A percentile compares a stretch with the other conserved stretches of the same genome.
These are phyloP conservation scores for Phytophthora brassicae DNA, from an alignment of 352 stramenopile species.

Conservation along the genomic window DNA sequence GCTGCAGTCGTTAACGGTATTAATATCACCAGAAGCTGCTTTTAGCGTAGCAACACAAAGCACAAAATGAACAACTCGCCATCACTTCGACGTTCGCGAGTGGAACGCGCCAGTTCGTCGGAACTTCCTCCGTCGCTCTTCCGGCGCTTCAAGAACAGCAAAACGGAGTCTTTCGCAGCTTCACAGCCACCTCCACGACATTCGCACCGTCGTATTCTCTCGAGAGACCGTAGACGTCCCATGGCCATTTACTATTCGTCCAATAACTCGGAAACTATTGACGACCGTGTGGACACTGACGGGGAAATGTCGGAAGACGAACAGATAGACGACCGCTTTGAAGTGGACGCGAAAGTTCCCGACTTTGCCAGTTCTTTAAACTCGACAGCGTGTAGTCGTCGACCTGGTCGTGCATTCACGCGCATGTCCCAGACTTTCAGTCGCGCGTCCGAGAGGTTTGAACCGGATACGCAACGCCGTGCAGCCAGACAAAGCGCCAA, in stretches of 20 bases:
- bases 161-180: slow-evolving; percentile 16
- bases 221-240: slow-evolving; percentile 31
- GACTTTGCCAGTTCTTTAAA: slow-evolving; percentile 29
- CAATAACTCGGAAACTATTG: not conserved
- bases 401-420: slow-evolving; percentile 11
- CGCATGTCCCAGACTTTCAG: slow-evolving; percentile 33
- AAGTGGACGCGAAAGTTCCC: slow-evolving; percentile 14
- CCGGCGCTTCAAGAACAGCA: slow-evolving; percentile 20
- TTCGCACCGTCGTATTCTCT: slow-evolving; percentile 22
- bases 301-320: slow-evolving; percentile 36
- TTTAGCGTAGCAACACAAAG: slow-evolving; percentile 10
- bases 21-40: not conserved
- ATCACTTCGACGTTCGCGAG: slow-evolving; percentile 18
- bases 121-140: slow-evolving; percentile 33
- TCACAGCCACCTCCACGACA: slow-evolving; percentile 32
- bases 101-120: slow-evolving; percentile 27
- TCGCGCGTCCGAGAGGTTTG: slow-evolving; percentile 34
- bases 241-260: slow-evolving; percentile 42
- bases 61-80: slow-evolving; percentile 15
- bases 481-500: slow-evolving; percentile 46
- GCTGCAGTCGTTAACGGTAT: not conserved
- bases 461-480: slow-evolving; percentile 5
- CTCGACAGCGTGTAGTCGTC: slow-evolving; percentile 16
- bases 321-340: slow-evolving; percentile 19
- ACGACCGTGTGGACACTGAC: slow-evolving; percentile 24